A percentile compares a stretch with the other conserved stretches of the same genome.
phyloP scores from a whole-genome alignment of 306 rosid species.

The Acmispon strigosus region DNA sequence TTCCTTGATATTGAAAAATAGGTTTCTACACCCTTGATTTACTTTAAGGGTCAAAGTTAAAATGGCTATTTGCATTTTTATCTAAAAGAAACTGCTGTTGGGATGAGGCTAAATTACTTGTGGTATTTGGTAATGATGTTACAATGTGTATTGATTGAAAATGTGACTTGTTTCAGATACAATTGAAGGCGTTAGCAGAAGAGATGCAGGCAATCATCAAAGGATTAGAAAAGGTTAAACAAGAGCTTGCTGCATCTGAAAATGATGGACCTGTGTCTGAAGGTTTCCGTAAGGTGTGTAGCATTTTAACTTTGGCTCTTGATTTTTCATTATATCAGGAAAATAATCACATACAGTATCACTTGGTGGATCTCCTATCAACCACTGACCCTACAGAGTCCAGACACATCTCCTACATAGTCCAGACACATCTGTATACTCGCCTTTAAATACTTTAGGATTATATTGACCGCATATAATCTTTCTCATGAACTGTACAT shows the following conservation, averaged over 20 bases:
- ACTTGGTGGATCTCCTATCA: no score
- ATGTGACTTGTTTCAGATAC: slow-evolving; percentile 61
- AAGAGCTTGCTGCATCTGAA: slow-evolving; percentile 80
- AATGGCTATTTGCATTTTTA: slow-evolving; percentile 17
- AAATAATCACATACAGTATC: no score
- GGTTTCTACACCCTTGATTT: neutral
- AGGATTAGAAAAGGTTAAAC: slow-evolving; percentile 89
- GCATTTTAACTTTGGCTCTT: slow-evolving; percentile 11
- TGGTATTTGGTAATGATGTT: slow-evolving; percentile 4
- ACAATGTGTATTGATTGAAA: slow-evolving; percentile 15
- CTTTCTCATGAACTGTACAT: no score
- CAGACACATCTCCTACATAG: no score
- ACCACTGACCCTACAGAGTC: no score
- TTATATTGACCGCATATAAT: no score
- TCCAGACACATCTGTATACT: no score
- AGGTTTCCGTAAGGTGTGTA: slow-evolving; percentile 61
- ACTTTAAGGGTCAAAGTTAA: slow-evolving; percentile 2
- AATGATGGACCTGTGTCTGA: slow-evolving; percentile 90
- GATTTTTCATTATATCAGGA: neutral
- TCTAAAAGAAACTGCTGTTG: slow-evolving; percentile 8
- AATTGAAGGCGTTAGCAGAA: slow-evolving; percentile 97
- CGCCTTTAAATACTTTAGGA: no score
- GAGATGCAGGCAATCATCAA: slow-evolving; percentile 95
- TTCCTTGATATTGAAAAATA: neutral
- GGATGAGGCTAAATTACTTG: neutral